A percentile compares a stretch with the other conserved stretches of the same genome.
phyloP scores from a whole-genome alignment of 2,329 filamentous ascomycete genomes.

The Xylariaceae sp. region DNA sequence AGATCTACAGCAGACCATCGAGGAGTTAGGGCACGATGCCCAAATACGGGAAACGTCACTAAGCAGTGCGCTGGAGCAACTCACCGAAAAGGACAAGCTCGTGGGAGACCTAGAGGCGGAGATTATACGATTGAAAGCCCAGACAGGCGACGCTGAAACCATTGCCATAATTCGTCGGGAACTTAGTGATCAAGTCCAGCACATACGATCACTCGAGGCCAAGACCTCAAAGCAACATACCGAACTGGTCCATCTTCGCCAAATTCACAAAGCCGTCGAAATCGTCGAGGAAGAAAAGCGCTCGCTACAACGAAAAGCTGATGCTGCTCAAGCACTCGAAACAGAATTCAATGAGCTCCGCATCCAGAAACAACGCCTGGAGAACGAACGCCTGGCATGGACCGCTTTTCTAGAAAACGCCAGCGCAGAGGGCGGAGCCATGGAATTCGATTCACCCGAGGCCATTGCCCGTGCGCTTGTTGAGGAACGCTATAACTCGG shows the following conservation, averaged over 20 bases:
- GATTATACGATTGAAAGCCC: slow-evolving; percentile 75
- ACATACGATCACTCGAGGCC: slow-evolving; percentile 78
- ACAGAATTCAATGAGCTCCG: slow-evolving; percentile 72
- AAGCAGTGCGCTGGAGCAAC: slow-evolving; percentile 57
- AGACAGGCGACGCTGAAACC: slow-evolving; percentile 80
- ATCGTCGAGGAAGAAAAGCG: slow-evolving; percentile 95
- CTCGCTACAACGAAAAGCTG: slow-evolving; percentile 69
- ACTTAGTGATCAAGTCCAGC: slow-evolving; percentile 83
- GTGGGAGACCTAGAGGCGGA: slow-evolving; percentile 75
- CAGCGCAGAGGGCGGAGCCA: slow-evolving; percentile 50
- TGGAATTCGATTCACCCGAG: slow-evolving; percentile 83
- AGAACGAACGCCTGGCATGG: slow-evolving; percentile 86
- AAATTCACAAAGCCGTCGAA: slow-evolving; percentile 79
- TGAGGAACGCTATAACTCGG: slow-evolving; percentile 72
- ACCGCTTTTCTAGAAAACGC: slow-evolving; percentile 74
- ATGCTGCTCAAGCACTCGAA: slow-evolving; percentile 67
- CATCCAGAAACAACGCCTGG: slow-evolving; percentile 76
- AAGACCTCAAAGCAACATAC: slow-evolving; percentile 71
- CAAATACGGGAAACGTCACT: slow-evolving; percentile 51
- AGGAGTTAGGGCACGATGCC: slow-evolving; percentile 56
- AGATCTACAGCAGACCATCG: slow-evolving; percentile 42
- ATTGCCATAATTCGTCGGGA: slow-evolving; percentile 81
- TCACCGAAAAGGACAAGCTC: slow-evolving; percentile 64
- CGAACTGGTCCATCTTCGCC: slow-evolving; percentile 77
- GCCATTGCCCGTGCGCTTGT: slow-evolving; percentile 78